Evolutionary conservation across 306 rosid species (phyloP).

Genomic region (Malus sylvestris): DNA sequence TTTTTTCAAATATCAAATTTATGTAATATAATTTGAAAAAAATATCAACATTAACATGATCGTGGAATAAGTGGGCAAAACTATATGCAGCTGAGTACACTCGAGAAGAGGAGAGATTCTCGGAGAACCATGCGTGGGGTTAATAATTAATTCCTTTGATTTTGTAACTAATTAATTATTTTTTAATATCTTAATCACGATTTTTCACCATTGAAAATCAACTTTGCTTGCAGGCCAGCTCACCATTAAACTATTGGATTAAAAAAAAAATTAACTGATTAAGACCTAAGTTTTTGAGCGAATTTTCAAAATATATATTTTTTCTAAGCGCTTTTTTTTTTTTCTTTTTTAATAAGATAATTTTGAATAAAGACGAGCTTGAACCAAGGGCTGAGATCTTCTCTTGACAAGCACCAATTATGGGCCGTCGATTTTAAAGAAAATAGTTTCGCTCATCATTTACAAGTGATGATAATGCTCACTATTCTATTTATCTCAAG

Average conservation of each 20-base stretch:
- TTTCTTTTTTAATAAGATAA: slow-evolving; percentile 4
- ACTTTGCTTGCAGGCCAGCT: slow-evolving; percentile 49
- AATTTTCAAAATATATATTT: neutral
- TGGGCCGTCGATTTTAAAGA: slow-evolving; percentile 16
- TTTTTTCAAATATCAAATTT: no score
- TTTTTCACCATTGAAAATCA: slow-evolving; percentile 29
- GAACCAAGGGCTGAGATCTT: neutral
- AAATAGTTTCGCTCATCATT: no score
- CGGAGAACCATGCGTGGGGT: slow-evolving; percentile 89
- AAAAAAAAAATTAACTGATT: slow-evolving; percentile 10
- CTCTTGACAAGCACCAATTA: neutral
- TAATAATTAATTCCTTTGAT: slow-evolving; percentile 31
- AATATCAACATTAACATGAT: neutral
- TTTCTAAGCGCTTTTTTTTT: slow-evolving; percentile 6
- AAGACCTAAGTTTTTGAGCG: slow-evolving; percentile 22
- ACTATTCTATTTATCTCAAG: no score
- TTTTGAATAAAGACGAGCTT: slow-evolving; percentile 23
- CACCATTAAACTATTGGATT: neutral
- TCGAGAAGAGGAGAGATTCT: slow-evolving; percentile 69
- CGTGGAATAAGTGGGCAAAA: neutral
- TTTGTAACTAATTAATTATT: slow-evolving; percentile 17
- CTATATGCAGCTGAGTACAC: slow-evolving; percentile 20
- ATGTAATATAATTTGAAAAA: no score
- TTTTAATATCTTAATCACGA: slow-evolving; percentile 42
- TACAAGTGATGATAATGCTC: accelerated